Evolutionary conservation across 352 stramenopile genomes (phyloP).

Genomic region (Phytophthora tentaculata): DNA sequence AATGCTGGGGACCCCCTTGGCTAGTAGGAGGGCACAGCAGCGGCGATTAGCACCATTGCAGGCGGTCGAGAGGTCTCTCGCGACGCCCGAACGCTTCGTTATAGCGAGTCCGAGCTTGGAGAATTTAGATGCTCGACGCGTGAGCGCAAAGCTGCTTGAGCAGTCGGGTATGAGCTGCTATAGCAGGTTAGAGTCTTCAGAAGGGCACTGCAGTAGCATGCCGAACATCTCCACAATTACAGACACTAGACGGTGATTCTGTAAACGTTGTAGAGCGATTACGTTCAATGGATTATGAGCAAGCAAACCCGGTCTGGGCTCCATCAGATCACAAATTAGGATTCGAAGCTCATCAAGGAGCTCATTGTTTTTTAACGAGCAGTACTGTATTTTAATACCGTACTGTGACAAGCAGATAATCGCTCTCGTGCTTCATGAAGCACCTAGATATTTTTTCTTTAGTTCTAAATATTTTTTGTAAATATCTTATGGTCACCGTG

Average conservation of each 20-base stretch:
- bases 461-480: neutral
- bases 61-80: conserved; percentile 5
- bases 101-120: conserved; percentile 22
- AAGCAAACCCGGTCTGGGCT: neutral
- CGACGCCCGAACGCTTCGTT: conserved; percentile 15
- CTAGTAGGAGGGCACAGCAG: conserved; percentile 20
- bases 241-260: neutral
- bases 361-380: too few relatives aligned
- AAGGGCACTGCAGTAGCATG: conserved; percentile 23
- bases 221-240: conserved; percentile 11
- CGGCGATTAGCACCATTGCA: conserved; percentile 24
- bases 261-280: neutral
- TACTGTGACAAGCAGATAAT: neutral
- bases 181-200: conserved; percentile 4
- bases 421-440: too few relatives aligned
- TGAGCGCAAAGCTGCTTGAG: conserved; percentile 28
- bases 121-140: conserved; percentile 17
- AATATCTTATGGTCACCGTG: neutral
- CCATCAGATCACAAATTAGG: neutral
- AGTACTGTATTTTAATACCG: too few relatives aligned
- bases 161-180: conserved; percentile 36
- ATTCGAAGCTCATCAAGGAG: neutral
- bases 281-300: neutral
- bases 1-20: conserved; percentile 15
- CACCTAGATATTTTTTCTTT: too few relatives aligned